Percentiles rank a stretch among this genome's conserved stretches.
phyloP scores from a whole-genome alignment of 2,329 filamentous ascomycete genomes.

The Thielaviopsis euricoi region DNA sequence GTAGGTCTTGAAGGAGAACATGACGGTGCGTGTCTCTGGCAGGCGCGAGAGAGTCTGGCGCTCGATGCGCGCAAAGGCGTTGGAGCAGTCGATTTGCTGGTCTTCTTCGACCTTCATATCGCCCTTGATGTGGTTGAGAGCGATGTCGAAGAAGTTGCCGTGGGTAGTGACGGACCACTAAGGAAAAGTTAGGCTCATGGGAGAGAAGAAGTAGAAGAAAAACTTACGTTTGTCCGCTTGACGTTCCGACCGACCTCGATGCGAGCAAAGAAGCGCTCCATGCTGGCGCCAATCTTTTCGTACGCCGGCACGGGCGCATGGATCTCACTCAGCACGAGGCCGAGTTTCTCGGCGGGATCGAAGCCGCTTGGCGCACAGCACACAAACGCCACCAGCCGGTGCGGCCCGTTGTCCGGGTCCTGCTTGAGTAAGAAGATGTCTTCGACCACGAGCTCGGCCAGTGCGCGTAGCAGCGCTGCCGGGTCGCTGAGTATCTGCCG shows the following conservation, averaged over 20 bases:
- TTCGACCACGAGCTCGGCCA: slow-evolving; percentile 37
- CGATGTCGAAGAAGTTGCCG: slow-evolving; percentile 23
- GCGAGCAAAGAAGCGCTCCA: slow-evolving; percentile 36
- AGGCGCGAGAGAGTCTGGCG: slow-evolving; percentile 35
- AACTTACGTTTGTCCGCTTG: slow-evolving; percentile 32
- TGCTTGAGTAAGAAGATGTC: slow-evolving; percentile 34
- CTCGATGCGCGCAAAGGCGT: slow-evolving; percentile 29
- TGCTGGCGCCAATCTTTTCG: slow-evolving; percentile 35
- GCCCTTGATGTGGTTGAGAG: slow-evolving; percentile 22
- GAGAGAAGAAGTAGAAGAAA: too few relatives aligned
- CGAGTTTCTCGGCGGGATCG: slow-evolving; percentile 33
- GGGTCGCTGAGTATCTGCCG: slow-evolving; percentile 14
- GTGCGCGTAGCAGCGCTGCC: slow-evolving; percentile 21
- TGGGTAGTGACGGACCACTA: slow-evolving; percentile 35
- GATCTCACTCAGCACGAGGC: slow-evolving; percentile 29
- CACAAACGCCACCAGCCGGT: slow-evolving; percentile 30
- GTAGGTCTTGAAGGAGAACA: slow-evolving; percentile 42
- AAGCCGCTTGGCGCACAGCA: slow-evolving; percentile 38
- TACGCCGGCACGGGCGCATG: slow-evolving; percentile 37
- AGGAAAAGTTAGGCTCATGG: slow-evolving; percentile 19
- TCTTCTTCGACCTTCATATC: slow-evolving; percentile 20
- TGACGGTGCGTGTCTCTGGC: slow-evolving; percentile 27
- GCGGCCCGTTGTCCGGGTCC: slow-evolving; percentile 17
- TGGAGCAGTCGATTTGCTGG: slow-evolving; percentile 23
- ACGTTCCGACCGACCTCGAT: slow-evolving; percentile 31